phyloP scores from a whole-genome alignment of 257 asterid species.

The Solanum pimpinellifolium region DNA sequence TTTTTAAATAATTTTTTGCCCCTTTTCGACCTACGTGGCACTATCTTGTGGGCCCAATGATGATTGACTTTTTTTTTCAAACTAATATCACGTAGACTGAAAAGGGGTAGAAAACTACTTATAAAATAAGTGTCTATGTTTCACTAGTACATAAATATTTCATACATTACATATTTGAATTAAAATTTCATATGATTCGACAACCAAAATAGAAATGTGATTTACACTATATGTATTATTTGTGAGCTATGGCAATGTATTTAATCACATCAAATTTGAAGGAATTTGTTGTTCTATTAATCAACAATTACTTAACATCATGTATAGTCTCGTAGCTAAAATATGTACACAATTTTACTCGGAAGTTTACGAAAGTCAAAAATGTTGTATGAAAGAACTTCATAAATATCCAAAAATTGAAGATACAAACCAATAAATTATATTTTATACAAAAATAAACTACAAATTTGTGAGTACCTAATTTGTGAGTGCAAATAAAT shows the following conservation, averaged over 20 bases:
- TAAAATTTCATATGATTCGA: background rate
- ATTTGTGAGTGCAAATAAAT: background rate
- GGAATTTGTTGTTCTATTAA: background rate
- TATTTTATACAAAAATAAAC: background rate
- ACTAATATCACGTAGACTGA: no score
- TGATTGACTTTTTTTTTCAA: no score
- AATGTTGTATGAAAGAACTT: background rate
- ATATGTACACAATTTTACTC: background rate
- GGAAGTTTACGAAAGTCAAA: background rate
- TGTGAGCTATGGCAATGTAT: no score
- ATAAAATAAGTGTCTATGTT: no score
- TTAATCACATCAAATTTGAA: background rate
- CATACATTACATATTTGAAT: background rate
- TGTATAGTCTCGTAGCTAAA: background rate
- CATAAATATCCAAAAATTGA: background rate
- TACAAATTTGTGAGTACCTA: background rate
- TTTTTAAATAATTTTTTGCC: no score
- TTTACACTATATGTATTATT: no score
- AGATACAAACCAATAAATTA: background rate
- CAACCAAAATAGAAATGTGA: no score
- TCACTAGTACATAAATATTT: background rate
- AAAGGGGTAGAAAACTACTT: no score
- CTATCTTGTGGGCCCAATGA: no score
- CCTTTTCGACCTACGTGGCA: no score
- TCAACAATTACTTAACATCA: background rate